A percentile compares a stretch with the other conserved stretches of the same genome.
Evolutionary conservation across 1,284 basidiomycete genomes (phyloP).

Genomic region (Cutaneotrichosporon spelunceum): DNA sequence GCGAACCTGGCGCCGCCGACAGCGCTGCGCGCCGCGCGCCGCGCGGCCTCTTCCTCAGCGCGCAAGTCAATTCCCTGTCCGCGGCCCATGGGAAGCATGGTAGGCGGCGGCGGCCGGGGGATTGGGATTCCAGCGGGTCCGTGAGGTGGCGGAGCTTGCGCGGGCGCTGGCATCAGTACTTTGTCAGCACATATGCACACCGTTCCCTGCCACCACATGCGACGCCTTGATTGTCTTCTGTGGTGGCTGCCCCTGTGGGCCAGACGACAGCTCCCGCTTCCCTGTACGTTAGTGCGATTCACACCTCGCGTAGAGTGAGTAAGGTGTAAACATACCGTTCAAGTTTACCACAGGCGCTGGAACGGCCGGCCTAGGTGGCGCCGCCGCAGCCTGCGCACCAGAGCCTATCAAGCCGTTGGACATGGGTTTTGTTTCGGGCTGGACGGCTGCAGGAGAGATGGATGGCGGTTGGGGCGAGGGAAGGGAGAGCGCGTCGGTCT

Average conservation of each 20-base stretch:
- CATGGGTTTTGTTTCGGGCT: constrained; percentile 8
- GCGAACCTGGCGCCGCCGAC: constrained; percentile 23
- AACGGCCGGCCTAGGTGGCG: not conserved
- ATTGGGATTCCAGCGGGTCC: not conserved
- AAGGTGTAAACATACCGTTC: constrained; percentile 18
- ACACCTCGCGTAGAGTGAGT: not conserved
- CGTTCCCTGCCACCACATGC: constrained; percentile 15
- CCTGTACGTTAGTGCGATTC: constrained; percentile 13
- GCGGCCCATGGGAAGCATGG: constrained; percentile 20
- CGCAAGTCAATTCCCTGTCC: constrained; percentile 33
- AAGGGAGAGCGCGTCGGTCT: constrained; percentile 16
- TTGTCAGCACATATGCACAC: not conserved
- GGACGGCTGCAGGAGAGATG: not conserved
- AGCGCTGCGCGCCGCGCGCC: constrained; percentile 26
- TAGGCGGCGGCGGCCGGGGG: not conserved
- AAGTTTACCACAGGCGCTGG: constrained; percentile 11
- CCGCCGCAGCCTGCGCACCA: not conserved
- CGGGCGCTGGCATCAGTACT: not conserved
- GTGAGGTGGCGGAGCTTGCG: not conserved
- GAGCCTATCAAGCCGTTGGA: constrained; percentile 17
- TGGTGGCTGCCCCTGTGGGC: constrained; percentile 14
- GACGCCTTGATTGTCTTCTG: constrained; percentile 20
- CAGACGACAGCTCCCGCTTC: constrained; percentile 23
- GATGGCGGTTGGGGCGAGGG: constrained; percentile 4
- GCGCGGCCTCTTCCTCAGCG: constrained; percentile 45